phyloP scores from a whole-genome alignment of 2,329 filamentous ascomycete species.

The Penicillium janthinellum region DNA sequence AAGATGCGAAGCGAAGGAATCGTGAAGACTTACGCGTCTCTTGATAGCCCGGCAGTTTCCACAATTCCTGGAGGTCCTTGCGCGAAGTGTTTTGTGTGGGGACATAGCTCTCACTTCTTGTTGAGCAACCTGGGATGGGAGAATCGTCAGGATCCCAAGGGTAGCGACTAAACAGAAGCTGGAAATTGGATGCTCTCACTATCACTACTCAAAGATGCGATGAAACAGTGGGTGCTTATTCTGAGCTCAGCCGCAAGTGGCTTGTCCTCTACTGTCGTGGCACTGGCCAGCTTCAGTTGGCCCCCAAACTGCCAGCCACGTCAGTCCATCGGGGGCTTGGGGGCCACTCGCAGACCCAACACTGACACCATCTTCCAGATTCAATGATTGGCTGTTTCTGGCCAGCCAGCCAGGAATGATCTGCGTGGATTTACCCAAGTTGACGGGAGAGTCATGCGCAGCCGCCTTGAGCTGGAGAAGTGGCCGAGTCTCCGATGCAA shows the following conservation, averaged over 20 bases:
- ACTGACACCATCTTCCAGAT: background rate
- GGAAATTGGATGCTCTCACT: background rate
- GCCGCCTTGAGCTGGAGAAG: background rate
- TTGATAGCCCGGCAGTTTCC: conserved; percentile 8
- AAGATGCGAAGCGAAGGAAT: background rate
- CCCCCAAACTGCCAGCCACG: background rate
- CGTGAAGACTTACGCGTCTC: conserved; percentile 16
- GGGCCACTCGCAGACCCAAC: background rate
- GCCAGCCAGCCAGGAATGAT: background rate
- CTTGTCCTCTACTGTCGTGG: background rate
- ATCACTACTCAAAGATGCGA: background rate
- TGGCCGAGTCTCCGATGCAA: background rate
- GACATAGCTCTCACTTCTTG: background rate
- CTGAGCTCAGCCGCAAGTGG: background rate
- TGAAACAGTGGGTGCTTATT: background rate
- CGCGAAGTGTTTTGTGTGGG: background rate
- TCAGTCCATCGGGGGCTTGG: background rate
- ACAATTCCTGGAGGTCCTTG: conserved; percentile 8
- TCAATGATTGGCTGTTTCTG: background rate
- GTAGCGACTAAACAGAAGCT: background rate
- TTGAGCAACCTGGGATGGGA: background rate
- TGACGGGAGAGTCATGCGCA: background rate
- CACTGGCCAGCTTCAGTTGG: background rate
- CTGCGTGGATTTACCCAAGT: background rate
- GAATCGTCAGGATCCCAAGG: background rate